A percentile compares a stretch with the other conserved stretches of the same genome.
These are phyloP conservation scores for Hanseniaspora uvarum DNA, from an alignment of 1,139 yeast species.

Conservation along the genomic window DNA sequence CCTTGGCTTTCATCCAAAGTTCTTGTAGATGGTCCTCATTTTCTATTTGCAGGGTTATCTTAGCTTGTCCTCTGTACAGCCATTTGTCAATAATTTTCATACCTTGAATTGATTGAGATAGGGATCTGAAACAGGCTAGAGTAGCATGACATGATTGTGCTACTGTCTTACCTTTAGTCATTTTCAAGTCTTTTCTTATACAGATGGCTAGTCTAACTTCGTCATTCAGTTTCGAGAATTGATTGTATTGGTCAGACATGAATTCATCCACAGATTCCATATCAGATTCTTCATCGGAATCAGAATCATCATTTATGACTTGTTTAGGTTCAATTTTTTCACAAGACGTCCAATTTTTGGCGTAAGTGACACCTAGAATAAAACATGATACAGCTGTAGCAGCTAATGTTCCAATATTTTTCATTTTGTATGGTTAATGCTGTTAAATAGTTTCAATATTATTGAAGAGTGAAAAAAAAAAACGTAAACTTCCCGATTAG, in stretches of 20 bases:
- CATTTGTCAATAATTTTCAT: constrained; percentile 54
- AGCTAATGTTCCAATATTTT: constrained; percentile 6
- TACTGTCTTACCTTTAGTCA: constrained; percentile 94
- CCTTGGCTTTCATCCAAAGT: constrained; percentile 69
- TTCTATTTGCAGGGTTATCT: constrained; percentile 73
- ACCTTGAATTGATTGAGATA: constrained; percentile 52
- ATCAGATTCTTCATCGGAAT: constrained; percentile 28
- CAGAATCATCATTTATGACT: not conserved
- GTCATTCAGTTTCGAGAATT: constrained; percentile 48
- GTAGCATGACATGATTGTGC: constrained; percentile 99
- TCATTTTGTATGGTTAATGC: not conserved
- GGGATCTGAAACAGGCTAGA: constrained; percentile 69
- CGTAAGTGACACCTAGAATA: constrained; percentile 5
- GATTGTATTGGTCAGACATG: constrained; percentile 46
- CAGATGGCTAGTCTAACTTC: constrained; percentile 83
- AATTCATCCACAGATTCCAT: constrained; percentile 38
- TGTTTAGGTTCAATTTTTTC: not conserved
- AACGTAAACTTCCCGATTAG: not conserved
- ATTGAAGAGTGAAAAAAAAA: not conserved
- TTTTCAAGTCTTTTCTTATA: constrained; percentile 76
- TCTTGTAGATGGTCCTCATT: constrained; percentile 67
- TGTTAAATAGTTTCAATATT: not conserved
- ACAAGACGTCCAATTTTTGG: not conserved
- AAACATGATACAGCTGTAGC: constrained; percentile 7
- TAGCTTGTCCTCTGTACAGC: constrained; percentile 87